Base-by-base conservation (phyloP, 1,284 basidiomycete genomes). In the Boletus mariae region DNA sequence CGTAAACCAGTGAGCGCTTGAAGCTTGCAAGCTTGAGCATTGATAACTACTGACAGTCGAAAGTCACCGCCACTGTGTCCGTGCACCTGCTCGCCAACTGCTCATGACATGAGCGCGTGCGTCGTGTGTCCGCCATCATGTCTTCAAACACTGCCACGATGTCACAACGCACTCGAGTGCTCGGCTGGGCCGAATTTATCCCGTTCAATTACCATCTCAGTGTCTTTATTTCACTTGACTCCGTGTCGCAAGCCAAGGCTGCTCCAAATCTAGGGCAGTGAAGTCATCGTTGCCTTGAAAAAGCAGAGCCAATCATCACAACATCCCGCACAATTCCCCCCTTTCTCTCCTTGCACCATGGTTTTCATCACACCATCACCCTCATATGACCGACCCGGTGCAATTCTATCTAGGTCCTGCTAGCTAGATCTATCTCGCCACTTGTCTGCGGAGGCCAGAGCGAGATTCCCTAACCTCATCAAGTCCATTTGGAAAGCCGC, bases 401-500 rank as follows among this genome's bases (percentile, higher is more conserved):
- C 59, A 17, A 37, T 54, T 7, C 8, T 53, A 6, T 52, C 50
- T 5, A 71, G 68, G 45, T 58, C 57, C 52, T 63, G 61, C 28
- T 66, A 61, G 50, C 64, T 63, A 7, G 66, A 68, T 45, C 52
- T 71, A 3, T 59, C 64, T 11, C 67, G 64, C 15, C 67, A 68
- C 42, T 51, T 68, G 43, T 68, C 66, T 1, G 55, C 57, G n/a
- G 69, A 68, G 47, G 66, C 66, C 17, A 57, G 65, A n/a, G 59
- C 65, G 1, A 57, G 67, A 25, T 64, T 66, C 8, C 66, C 66
- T 2, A 68, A 68, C 43, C 66, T 69, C 9, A 68, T 68, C 52
- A 68, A 68, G 49, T 45, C 66, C n/a, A 69, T 68, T 10, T 68
- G 66, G 66, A 68, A 68, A 45, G 66, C 41, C 13, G 66, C 66